Evolutionary conservation across 805 yeast species (phyloP).

Genomic region (Saturnispora zaruensis): DNA sequence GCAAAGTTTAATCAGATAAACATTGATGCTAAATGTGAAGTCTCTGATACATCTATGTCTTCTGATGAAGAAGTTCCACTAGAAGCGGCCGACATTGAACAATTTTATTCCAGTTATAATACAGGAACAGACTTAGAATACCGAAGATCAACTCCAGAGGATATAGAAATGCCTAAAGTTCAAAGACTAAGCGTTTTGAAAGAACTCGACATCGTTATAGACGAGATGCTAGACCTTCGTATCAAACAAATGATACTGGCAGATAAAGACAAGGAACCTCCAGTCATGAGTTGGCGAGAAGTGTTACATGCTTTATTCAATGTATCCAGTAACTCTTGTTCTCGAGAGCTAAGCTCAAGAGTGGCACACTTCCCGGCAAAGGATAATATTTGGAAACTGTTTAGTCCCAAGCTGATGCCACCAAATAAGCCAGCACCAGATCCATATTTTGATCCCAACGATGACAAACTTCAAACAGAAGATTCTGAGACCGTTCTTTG

Average conservation of each 20-base stretch:
- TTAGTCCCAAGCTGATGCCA: background rate
- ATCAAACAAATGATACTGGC: background rate
- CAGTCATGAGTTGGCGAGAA: background rate
- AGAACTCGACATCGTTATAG: conserved; percentile 1
- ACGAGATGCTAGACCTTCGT: background rate
- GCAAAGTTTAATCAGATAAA: background rate
- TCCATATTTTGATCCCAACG: background rate
- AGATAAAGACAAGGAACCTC: background rate
- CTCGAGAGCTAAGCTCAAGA: background rate
- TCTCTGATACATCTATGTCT: background rate
- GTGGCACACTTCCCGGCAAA: background rate
- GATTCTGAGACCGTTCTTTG: conserved; percentile 1
- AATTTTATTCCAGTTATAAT: background rate
- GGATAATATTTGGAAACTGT: background rate
- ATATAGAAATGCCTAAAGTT: background rate
- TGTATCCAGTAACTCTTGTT: background rate
- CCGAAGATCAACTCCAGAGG: conserved; percentile 4
- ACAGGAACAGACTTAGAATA: background rate
- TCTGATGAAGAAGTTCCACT: background rate
- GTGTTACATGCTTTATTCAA: background rate
- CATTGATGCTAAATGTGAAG: background rate
- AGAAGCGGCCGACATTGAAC: background rate
- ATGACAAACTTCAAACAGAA: background rate
- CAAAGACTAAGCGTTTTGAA: background rate
- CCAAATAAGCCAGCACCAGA: conserved; percentile 5